phyloP scores from a whole-genome alignment of 495 filamentous ascomycete species.

The Podospora australis region DNA sequence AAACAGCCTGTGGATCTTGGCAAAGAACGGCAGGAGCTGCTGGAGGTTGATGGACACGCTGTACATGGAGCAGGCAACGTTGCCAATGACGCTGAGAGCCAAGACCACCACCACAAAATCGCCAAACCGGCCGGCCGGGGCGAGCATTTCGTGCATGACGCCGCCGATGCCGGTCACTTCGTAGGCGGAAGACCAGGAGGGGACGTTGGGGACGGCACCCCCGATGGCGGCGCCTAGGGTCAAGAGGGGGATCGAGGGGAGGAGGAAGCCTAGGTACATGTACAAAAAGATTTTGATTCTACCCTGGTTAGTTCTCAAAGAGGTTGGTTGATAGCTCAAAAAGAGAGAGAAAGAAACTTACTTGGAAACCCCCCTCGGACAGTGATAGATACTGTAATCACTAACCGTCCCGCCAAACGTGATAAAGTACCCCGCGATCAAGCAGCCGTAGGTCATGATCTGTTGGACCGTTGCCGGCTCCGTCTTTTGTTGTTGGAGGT shows the following conservation, averaged over 20 bases:
- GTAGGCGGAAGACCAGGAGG: constrained; percentile 37
- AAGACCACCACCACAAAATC: constrained; percentile 46
- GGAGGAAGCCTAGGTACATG: constrained; percentile 37
- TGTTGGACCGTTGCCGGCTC: constrained; percentile 22
- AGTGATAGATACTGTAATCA: constrained; percentile 39
- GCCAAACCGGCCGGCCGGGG: constrained; percentile 44
- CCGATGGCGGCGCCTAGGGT: constrained; percentile 49
- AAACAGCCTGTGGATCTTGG: constrained; percentile 38
- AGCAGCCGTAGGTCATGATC: constrained; percentile 25
- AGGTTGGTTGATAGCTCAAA: neutral
- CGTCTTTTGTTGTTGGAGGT: constrained; percentile 23
- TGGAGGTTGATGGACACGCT: constrained; percentile 47
- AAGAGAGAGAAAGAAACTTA: constrained; percentile 9
- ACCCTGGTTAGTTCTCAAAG: neutral
- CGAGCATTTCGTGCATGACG: constrained; percentile 44
- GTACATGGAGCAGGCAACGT: constrained; percentile 40
- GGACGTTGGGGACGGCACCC: constrained; percentile 32
- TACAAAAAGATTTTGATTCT: constrained; percentile 33
- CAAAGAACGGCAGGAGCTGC: constrained; percentile 40
- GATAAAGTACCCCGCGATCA: constrained; percentile 40
- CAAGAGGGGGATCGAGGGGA: constrained; percentile 44
- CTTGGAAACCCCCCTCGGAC: constrained; percentile 29
- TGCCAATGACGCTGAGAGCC: constrained; percentile 44
- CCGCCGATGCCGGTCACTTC: constrained; percentile 39
- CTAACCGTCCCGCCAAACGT: constrained; percentile 37